Conservation (phyloP, 768 basidiomycete species). For the Glaciozyma antarctica region DNA sequence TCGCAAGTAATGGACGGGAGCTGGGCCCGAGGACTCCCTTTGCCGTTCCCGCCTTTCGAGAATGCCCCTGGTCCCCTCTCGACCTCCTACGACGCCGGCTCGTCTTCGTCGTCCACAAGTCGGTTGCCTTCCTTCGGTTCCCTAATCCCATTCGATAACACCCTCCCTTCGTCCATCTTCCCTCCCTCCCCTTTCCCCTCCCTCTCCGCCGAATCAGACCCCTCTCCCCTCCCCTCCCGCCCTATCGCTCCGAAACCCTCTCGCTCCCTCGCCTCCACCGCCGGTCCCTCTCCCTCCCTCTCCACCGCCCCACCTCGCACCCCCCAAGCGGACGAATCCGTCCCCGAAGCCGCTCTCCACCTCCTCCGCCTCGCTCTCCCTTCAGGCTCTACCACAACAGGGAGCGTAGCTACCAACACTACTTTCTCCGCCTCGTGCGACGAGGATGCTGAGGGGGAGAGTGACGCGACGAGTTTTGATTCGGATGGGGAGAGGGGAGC, state of each 20-base stretch:
- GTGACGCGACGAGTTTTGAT: constrained; percentile 28
- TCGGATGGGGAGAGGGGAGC: constrained; percentile 8
- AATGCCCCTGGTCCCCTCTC: too few species aligned
- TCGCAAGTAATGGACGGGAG: too few species aligned
- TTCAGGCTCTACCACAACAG: constrained; percentile 15
- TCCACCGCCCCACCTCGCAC: background rate
- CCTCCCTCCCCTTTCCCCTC: background rate
- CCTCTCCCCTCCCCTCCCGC: background rate
- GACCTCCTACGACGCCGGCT: too few species aligned
- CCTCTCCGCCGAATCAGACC: background rate
- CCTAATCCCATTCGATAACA: background rate
- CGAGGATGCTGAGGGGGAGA: constrained; percentile 29
- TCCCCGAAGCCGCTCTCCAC: constrained; percentile 24
- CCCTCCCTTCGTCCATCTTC: background rate
- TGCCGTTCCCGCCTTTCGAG: too few species aligned
- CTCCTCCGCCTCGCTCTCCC: constrained; percentile 26
- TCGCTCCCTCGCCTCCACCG: background rate
- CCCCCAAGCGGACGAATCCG: background rate
- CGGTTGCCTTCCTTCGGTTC: too few species aligned
- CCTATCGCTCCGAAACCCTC: background rate
- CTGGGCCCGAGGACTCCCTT: too few species aligned
- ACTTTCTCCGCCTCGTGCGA: constrained; percentile 12
- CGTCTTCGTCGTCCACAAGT: too few species aligned
- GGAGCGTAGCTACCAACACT: constrained; percentile 19
- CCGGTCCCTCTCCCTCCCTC: background rate